These are phyloP conservation scores for Jatropha podagrica DNA, from an alignment of 441 rosid species.

Conservation along the genomic window DNA sequence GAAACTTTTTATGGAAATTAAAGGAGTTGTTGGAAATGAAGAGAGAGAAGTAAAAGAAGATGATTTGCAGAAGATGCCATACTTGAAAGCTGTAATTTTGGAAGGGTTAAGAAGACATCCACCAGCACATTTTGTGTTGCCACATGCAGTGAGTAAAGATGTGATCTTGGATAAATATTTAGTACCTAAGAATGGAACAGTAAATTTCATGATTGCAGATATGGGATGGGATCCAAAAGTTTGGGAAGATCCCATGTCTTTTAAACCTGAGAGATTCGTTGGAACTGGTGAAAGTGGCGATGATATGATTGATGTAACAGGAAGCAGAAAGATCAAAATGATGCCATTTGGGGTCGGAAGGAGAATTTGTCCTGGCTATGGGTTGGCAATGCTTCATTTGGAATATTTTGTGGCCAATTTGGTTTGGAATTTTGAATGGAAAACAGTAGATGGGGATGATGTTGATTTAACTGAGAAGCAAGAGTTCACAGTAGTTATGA, in stretches of 20 bases:
- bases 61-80: too few species aligned
- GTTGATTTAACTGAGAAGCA: slow-evolving; percentile 39
- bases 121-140: slow-evolving; percentile 30
- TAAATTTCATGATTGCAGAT: slow-evolving; percentile 37
- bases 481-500: slow-evolving; percentile 31
- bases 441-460: slow-evolving; percentile 29
- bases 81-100: slow-evolving; percentile 20
- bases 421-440: slow-evolving; percentile 34
- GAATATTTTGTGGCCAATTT: slow-evolving; percentile 30
- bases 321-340: slow-evolving; percentile 40
- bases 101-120: slow-evolving; percentile 43
- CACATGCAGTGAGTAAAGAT: slow-evolving; percentile 35
- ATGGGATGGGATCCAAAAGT: slow-evolving; percentile 48
- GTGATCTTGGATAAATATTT: slow-evolving; percentile 27
- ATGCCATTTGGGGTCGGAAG: slow-evolving; percentile 54
- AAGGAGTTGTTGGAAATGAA: too few species aligned
- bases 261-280: slow-evolving; percentile 43
- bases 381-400: slow-evolving; percentile 44
- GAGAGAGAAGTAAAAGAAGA: too few species aligned
- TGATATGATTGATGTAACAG: slow-evolving; percentile 32
- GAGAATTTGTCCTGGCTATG: slow-evolving; percentile 49
- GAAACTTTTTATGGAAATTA: too few species aligned
- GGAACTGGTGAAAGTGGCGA: slow-evolving; percentile 5
- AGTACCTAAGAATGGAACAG: slow-evolving; percentile 26
- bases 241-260: slow-evolving; percentile 57